Base-by-base conservation (phyloP, 108 stramenopile genomes). In the Nitzschia sp. region DNA sequence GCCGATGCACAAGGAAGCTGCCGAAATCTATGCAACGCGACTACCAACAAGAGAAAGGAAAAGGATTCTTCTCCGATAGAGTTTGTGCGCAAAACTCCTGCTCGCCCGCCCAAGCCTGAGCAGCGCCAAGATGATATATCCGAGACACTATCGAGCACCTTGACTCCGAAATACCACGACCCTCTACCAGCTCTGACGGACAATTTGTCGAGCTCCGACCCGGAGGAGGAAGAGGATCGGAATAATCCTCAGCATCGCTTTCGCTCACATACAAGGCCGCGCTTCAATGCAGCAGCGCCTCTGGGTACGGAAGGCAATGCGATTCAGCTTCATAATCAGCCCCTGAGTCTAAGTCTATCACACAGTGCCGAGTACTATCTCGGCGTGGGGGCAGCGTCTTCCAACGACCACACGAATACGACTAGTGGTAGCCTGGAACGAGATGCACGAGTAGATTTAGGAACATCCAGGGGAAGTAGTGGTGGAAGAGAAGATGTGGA, bases 391-490 rank as follows among this genome's bases (percentile, higher is more conserved):
- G 23, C 60, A 9, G 41, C 16, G 13, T 61, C 60, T 2, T 61
- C 60, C 41, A 61, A 41, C 36, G 60, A 61, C 21, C 15, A 41
- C 41, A 61, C 60, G 0, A 36, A 61, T 1, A 41, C 38, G 26
- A 61, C 60, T 16, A 61, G 60, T 22, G 60, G 60, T 1, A 61
- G 60, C 45, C 25, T 61, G 11, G 41, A 61, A 8, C 35, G 60
- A 61, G 60, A 61, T 23, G 60, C 60, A 2, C 36, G 60, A 41
- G 36, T 25, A 61, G 60, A 61, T 26, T 26, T 61, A 19, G 60
- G 17, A 2, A 61, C 60, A 25, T 61, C 60, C 1, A 1, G 60
- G 22, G 60, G 60, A 41, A 61, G 60, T 41, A 41, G 35, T 44
- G 9, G 13, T 6, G 60, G 60, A 2, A 36, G 60, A 61, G 60